Evolutionary conservation across 306 rosid genomes (phyloP), one percentile per base, ranked within the genome.

Genomic region (Glycine latifolia): DNA sequence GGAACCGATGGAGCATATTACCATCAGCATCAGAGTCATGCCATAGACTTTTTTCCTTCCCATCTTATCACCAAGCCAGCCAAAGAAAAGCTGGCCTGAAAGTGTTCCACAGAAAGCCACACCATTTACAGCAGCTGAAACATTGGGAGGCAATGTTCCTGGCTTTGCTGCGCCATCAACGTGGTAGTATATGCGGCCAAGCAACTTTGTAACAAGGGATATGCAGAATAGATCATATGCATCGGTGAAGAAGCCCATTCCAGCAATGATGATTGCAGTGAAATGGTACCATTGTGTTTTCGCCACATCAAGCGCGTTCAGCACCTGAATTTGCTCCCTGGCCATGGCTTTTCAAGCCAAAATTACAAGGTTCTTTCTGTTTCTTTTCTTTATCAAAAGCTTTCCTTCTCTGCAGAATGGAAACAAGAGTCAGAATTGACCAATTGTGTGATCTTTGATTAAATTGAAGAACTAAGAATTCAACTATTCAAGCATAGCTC

Each of bases 211-310:
- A 4, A 93, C 94, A 5, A 93, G 87, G 1, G 97, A 91, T 52
- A 93, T 20, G 37, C 94, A 90, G 83, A 93, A 93, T 16, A 93
- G 86, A 79, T 93, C 97, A 46, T 91, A 93, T 33, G 97, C 97
- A 81, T 93, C 97, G 0, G 97, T 93, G 88, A 93, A 93, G 76
- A 93, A 93, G 5, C 97, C 97, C 97, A 93, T 93, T 80, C 97
- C 97, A 26, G 97, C 93, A 31, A 93, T 82, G 44, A 93, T 46
- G 69, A 91, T 93, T 69, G 97, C 97, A 3, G 94, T 92, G 73
- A 92, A 92, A 72, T 92, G 97, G 53, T 92, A 92, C 95, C 94
- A 88, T 86, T 91, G 94, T 76, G 97, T 91, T 84, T 91, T 91
- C 1, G 97, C 97, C 14, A 78, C 83, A 78, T 93, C 97, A 13